Evolutionary conservation across 2,329 filamentous ascomycete genomes (phyloP), one percentile per base, ranked within the genome.

Genomic region (Penicillium sp.): DNA sequence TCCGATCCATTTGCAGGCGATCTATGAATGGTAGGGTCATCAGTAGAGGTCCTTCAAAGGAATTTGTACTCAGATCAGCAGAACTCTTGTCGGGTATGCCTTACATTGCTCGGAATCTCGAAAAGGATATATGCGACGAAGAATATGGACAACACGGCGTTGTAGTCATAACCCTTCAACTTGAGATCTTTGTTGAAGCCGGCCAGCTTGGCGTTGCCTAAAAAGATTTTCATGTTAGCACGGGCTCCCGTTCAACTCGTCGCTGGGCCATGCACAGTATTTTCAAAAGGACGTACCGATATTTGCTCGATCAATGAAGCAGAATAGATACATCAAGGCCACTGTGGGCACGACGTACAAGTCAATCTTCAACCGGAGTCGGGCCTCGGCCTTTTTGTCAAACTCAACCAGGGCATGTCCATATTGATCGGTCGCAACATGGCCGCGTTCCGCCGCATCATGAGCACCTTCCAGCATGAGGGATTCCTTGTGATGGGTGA

Each of bases 71-170:
- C 41, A 53, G 35, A 20, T 55, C 25, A n/a, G n/a, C 43, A 15
- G 2, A 37, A 31, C 31, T 31, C 31, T 8, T 31, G 31, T 10
- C 31, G 1, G 17, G 38, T 38, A 6, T 34, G 22, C 31, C 61
- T 61, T 37, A 67, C 47, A 63, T 87, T 91, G 57, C 81, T 81
- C 0, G 90, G 89, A 43, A 92, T 88, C 72, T 91, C 86, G 64
- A 89, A 90, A 50, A 91, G 28, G 66, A 91, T 90, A 74, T 92
- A 92, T 7, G 85, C 85, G 70, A 92, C 81, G 74, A 89, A 91
- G 76, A 91, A 91, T 63, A 87, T 71, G 12, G 87, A 87, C 3
- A 92, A 80, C 2, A 90, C 79, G 28, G 76, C 75, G 69, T 91
- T 92, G 78, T 90, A 92, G 69, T 90, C 88, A 69, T 89, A 86